These are phyloP conservation scores for Haematococcus lacustris DNA, from an alignment of 139 green algal species.

Conservation along the genomic window DNA sequence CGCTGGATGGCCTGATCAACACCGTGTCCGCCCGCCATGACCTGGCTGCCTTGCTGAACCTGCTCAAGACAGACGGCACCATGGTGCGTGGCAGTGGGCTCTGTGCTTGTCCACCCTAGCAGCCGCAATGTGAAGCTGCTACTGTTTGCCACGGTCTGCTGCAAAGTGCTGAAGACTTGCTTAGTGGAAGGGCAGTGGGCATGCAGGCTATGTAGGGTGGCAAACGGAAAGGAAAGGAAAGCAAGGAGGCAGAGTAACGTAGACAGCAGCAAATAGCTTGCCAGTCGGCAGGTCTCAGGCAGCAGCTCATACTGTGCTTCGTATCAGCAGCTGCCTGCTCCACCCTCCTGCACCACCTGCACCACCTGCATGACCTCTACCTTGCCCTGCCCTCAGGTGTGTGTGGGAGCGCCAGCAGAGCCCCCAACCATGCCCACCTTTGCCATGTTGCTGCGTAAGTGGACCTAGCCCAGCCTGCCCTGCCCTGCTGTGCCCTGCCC, in stretches of 20 bases:
- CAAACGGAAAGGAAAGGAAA: too few relatives aligned
- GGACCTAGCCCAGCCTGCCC: too few relatives aligned
- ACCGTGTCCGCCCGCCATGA: constrained; percentile 67
- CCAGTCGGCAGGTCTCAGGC: too few relatives aligned
- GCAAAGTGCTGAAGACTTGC: neutral
- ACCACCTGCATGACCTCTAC: neutral
- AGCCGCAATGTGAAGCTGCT: neutral
- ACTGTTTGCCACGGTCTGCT: neutral
- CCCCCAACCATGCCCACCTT: constrained; percentile 15
- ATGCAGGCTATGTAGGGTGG: too few relatives aligned
- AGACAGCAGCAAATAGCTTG: too few relatives aligned
- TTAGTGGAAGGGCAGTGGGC: too few relatives aligned
- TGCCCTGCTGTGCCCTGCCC: too few relatives aligned
- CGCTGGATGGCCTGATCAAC: constrained; percentile 80
- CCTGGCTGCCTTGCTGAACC: constrained; percentile 25
- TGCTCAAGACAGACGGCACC: constrained; percentile 51
- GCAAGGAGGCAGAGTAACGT: too few relatives aligned
- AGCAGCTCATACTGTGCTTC: too few relatives aligned
- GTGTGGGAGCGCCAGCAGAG: constrained; percentile 14
- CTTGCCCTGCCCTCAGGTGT: neutral
- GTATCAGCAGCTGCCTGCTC: neutral
- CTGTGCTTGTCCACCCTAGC: neutral
- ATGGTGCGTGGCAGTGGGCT: constrained; percentile 26
- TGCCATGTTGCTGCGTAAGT: too few relatives aligned
- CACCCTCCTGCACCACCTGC: neutral